A percentile compares a stretch with the other conserved stretches of the same genome.
phyloP scores from a whole-genome alignment of 352 stramenopile genomes.

The Lagenidium sp. region DNA sequence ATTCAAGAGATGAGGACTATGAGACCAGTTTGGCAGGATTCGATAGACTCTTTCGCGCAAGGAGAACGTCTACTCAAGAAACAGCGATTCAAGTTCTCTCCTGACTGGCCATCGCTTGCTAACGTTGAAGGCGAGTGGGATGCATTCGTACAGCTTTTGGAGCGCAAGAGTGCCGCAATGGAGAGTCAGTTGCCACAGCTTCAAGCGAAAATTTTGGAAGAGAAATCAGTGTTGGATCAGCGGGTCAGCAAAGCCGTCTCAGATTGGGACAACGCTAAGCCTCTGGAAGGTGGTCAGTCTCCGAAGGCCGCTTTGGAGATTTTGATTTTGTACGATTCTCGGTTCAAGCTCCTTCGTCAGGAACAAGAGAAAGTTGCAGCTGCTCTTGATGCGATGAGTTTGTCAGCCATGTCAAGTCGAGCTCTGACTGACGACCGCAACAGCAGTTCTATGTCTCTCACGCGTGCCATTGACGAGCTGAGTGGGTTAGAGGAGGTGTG shows the following conservation, averaged over 20 bases:
- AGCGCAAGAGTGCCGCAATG: slow-evolving; percentile 90
- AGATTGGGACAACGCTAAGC: slow-evolving; percentile 80
- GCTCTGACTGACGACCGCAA: slow-evolving; percentile 63
- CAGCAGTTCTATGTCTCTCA: slow-evolving; percentile 59
- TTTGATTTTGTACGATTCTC: slow-evolving; percentile 79
- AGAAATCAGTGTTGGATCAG: slow-evolving; percentile 88
- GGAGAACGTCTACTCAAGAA: slow-evolving; percentile 95
- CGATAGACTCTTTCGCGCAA: slow-evolving; percentile 87
- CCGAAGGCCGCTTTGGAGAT: slow-evolving; percentile 68
- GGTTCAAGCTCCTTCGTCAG: slow-evolving; percentile 72
- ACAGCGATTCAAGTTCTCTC: slow-evolving; percentile 92
- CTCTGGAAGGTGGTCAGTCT: slow-evolving; percentile 57
- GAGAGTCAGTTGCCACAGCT: slow-evolving; percentile 96
- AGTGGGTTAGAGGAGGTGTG: slow-evolving; percentile 97
- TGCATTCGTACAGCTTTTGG: slow-evolving; percentile 87
- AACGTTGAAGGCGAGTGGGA: slow-evolving; percentile 96
- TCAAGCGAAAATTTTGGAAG: slow-evolving; percentile 95
- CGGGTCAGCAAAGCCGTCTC: slow-evolving; percentile 68
- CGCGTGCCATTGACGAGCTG: slow-evolving; percentile 87
- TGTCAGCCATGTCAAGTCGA: slow-evolving; percentile 41
- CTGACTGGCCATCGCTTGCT: slow-evolving; percentile 95
- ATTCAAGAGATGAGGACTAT: slow-evolving; percentile 85
- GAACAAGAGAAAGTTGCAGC: slow-evolving; percentile 94
- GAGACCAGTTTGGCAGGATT: slow-evolving; percentile 55
- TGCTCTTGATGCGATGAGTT: slow-evolving; percentile 94